Conservation (phyloP, 345 rosid species). For the Populus ilicifolia region DNA sequence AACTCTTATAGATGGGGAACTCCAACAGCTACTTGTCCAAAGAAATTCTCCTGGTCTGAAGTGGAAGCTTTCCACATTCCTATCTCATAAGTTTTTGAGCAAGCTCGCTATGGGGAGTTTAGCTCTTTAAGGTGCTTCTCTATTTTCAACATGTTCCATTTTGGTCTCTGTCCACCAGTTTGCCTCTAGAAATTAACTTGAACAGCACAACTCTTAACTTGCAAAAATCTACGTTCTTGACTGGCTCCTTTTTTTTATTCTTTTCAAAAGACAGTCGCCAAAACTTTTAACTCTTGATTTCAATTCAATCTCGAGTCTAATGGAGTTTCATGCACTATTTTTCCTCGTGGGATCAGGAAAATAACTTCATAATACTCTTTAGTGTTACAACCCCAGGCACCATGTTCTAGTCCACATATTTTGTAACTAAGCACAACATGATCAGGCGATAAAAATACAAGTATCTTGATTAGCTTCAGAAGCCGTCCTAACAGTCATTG, state of each 20-base stretch:
- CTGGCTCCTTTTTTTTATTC: background rate
- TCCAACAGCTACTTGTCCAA: conserved; percentile 41
- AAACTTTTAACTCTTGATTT: background rate
- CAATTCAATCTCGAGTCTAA: background rate
- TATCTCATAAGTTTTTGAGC: conserved; percentile 40
- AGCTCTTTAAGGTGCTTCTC: conserved; percentile 37
- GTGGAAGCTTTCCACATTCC: conserved; percentile 68
- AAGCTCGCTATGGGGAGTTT: conserved; percentile 43
- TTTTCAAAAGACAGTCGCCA: background rate
- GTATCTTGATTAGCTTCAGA: background rate
- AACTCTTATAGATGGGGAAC: conserved; percentile 65
- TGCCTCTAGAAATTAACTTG: background rate
- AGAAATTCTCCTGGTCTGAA: conserved; percentile 68
- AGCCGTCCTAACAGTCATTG: background rate
- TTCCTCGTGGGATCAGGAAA: background rate
- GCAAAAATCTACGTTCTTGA: background rate
- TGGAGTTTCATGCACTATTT: background rate
- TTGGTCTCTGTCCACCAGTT: background rate
- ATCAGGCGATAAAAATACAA: background rate
- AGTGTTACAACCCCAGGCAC: background rate
- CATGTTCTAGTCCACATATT: background rate
- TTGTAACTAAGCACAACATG: background rate
- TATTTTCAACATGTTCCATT: background rate
- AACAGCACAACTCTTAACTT: background rate
- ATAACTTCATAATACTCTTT: background rate